Evolutionary conservation across 805 yeast genomes (phyloP), one percentile per base, ranked within the genome.

Genomic region (Candida arabinofermentans): DNA sequence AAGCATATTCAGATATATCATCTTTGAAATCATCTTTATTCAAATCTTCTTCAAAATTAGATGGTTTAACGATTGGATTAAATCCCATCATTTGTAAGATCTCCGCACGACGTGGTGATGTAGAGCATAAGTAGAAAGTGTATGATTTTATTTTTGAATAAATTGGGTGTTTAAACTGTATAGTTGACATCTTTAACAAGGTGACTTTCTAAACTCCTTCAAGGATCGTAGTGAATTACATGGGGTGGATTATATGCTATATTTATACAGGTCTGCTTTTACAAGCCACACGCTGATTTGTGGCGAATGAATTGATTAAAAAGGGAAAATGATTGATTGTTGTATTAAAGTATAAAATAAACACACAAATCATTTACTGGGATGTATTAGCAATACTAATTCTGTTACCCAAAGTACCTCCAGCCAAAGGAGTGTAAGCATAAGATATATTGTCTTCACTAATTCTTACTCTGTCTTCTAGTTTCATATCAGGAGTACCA

Each of bases 41-140:
- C 31, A 93, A 66, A 58, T 90, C 70, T 59, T 91, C 99, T 39
- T 78, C 83, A 55, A 88, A 91, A 8, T 75, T 66, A 0, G 96
- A 85, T 16, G 80, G 77, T 12, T 74, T 60, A 0, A 84, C 66
- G 10, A 71, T 52, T 8, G 75, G 57, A 0, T 58, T 37, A 27
- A 84, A 61, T 0, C 82, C 82, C 58, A 84, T 59, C 50, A 83
- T 78, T 5, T 61, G 55, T 23, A 93, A 54, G n/a, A 93, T 83
- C 42, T 86, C 86, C 40, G 67, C 63, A 43, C 99, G 67, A 45
- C 96, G 71, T 2, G 95, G 91, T 0, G 97, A 90, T 1, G 85
- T 74, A 2, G 96, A 87, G 0, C 96, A 96, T 6, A 91, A 70
- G 5, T 87, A 66, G 21, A 90, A 65, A 4, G 48, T 36, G 37